These are phyloP conservation scores for Penicillium longicatenatum DNA, from an alignment of 495 filamentous ascomycete species.

Conservation along the genomic window DNA sequence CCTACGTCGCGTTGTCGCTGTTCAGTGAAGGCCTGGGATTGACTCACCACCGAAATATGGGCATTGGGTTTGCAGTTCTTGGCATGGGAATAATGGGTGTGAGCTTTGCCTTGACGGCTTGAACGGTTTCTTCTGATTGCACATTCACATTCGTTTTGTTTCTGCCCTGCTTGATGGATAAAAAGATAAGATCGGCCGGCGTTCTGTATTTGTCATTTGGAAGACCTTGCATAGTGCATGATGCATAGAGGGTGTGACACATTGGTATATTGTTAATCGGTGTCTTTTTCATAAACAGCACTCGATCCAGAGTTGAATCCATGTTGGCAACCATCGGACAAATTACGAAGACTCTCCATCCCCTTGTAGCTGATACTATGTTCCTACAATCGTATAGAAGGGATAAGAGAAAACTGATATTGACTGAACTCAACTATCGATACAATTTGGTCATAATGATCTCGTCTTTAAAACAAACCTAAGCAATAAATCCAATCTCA, in stretches of 20 bases:
- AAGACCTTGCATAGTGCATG: neutral
- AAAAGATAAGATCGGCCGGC: neutral
- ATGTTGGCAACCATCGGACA: neutral
- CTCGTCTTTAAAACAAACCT: neutral
- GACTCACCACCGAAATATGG: conserved; percentile 76
- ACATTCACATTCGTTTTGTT: neutral
- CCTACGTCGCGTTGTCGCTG: conserved; percentile 83
- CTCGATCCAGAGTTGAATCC: neutral
- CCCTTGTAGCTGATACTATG: neutral
- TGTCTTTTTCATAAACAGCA: neutral
- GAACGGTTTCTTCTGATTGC: neutral
- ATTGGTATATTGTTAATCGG: neutral
- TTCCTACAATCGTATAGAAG: neutral
- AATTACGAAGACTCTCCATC: neutral
- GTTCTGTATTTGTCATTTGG: neutral
- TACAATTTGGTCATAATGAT: neutral
- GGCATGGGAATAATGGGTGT: conserved; percentile 89
- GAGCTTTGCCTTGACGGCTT: conserved; percentile 80
- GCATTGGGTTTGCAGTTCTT: conserved; percentile 80
- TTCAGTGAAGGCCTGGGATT: conserved; percentile 83
- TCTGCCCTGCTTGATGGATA: neutral
- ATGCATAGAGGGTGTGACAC: neutral
- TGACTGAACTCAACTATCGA: conserved; percentile 11
- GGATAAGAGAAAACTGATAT: neutral
- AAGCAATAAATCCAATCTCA: neutral